Evolutionary conservation across 495 filamentous ascomycete species (phyloP).

Genomic region (Barbatosphaeria neglecta): DNA sequence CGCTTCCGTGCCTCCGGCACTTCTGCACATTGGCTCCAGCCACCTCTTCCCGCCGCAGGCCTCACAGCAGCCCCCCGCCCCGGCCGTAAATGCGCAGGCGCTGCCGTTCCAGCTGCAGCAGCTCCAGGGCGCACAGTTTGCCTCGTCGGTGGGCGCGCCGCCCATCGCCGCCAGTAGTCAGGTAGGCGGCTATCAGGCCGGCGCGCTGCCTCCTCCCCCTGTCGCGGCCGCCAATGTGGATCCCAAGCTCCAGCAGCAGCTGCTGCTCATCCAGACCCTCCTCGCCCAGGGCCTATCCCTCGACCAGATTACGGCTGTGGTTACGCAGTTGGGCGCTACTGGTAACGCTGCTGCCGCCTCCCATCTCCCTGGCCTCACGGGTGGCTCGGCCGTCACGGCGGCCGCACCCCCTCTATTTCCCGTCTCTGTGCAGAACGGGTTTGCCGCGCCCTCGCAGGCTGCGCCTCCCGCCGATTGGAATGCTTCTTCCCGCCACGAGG

Average conservation of each 20-base stretch:
- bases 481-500: slow-evolving; percentile 23
- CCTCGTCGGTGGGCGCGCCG: slow-evolving; percentile 22
- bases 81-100: slow-evolving; percentile 47
- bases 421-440: slow-evolving; percentile 13
- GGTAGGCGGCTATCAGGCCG: slow-evolving; percentile 15
- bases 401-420: slow-evolving; percentile 9
- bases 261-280: slow-evolving; percentile 35
- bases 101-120: slow-evolving; percentile 37
- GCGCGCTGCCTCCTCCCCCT: slow-evolving; percentile 21
- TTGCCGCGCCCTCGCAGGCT: slow-evolving; percentile 9
- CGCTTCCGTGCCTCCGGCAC: not conserved
- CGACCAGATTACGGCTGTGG: slow-evolving; percentile 35
- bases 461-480: slow-evolving; percentile 24
- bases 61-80: slow-evolving; percentile 32
- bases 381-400: no score
- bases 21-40: no score
- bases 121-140: slow-evolving; percentile 15
- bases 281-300: slow-evolving; percentile 30
- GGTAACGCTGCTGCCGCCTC: slow-evolving; percentile 8
- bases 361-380: not conserved
- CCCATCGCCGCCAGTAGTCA: slow-evolving; percentile 39
- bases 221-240: slow-evolving; percentile 32
- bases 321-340: slow-evolving; percentile 28
- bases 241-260: slow-evolving; percentile 48
- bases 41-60: no score